phyloP scores from a whole-genome alignment of 352 stramenopile genomes.

The Pythium phragmitis region DNA sequence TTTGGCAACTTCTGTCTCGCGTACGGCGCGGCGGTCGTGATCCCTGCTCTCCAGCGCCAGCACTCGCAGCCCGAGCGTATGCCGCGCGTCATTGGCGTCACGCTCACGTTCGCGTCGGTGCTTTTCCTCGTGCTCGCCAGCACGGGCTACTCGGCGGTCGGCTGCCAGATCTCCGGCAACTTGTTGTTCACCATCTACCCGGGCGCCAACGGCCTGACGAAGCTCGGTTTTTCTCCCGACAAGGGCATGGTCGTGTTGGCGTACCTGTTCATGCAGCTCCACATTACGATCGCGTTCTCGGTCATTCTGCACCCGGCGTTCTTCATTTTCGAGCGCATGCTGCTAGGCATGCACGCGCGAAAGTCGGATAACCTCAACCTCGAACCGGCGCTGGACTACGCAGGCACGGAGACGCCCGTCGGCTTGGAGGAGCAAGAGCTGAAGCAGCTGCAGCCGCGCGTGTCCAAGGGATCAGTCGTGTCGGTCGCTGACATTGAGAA shows the following conservation, averaged over 20 bases:
- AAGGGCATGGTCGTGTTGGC: constrained; percentile 31
- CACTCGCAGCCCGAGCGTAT: constrained; percentile 61
- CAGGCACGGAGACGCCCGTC: constrained; percentile 5
- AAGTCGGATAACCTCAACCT: constrained; percentile 15
- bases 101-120: constrained; percentile 47
- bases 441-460: constrained; percentile 10
- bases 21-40: constrained; percentile 63
- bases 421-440: constrained; percentile 3
- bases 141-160: constrained; percentile 51
- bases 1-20: constrained; percentile 69
- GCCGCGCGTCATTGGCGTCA: constrained; percentile 56
- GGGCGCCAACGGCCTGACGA: constrained; percentile 29
- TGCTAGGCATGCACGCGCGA: constrained; percentile 55
- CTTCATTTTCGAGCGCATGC: constrained; percentile 44
- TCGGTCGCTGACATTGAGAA: constrained; percentile 44
- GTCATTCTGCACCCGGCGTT: constrained; percentile 60
- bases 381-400: constrained; percentile 17
- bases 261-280: constrained; percentile 56
- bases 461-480: constrained; percentile 40
- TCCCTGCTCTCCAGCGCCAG: constrained; percentile 59
- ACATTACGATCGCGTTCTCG: constrained; percentile 55
- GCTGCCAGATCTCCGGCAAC: constrained; percentile 70
- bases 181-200: constrained; percentile 67
- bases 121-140: constrained; percentile 49
- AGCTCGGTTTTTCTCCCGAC: constrained; percentile 31